Conservation (phyloP, 495 filamentous ascomycete genomes). For the Lasiosphaeria miniovina region DNA sequence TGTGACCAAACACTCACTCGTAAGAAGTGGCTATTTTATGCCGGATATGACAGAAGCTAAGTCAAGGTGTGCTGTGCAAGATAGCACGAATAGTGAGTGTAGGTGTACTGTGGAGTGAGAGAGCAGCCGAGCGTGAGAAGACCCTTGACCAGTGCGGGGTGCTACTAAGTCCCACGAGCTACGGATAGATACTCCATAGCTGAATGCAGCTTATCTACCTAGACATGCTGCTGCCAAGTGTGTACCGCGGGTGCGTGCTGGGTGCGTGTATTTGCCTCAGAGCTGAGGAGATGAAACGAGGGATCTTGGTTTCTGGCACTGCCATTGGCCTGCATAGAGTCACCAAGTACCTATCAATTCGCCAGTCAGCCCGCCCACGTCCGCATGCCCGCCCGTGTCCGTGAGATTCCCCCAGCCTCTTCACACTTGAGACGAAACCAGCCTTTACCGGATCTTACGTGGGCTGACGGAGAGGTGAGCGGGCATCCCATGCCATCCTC, state of each 20-base stretch:
- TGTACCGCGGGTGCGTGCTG: no score
- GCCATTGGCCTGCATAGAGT: constrained; percentile 7
- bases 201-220: not conserved
- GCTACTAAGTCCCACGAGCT: not conserved
- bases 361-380: not conserved
- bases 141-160: constrained; percentile 3
- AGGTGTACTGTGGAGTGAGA: not conserved
- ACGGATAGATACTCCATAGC: not conserved
- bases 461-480: no score
- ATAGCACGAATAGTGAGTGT: not conserved
- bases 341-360: not conserved
- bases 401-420: no score
- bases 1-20: not conserved
- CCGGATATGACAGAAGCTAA: no score
- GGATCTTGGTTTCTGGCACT: not conserved
- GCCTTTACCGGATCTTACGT: no score
- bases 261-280: not conserved
- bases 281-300: constrained; percentile 5
- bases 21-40: no score
- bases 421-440: no score
- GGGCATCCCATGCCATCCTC: no score
- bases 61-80: not conserved
- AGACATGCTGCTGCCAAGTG: no score
- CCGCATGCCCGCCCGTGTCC: not conserved
- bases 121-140: not conserved